Evolutionary conservation across 768 basidiomycete species (phyloP).

Genomic region (Tylopilus cervinicoccineus): DNA sequence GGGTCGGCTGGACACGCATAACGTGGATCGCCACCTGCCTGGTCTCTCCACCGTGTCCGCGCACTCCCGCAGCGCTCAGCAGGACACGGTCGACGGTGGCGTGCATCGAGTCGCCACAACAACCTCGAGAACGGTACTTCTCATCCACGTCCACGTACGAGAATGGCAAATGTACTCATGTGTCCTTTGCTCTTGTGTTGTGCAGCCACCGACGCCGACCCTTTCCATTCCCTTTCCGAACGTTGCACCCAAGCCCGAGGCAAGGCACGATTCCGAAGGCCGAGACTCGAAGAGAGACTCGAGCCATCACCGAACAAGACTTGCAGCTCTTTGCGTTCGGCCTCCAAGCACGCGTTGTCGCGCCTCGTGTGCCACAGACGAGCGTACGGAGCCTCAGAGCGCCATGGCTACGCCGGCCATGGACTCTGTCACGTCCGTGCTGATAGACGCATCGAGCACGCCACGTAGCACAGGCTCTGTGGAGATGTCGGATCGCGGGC

Average conservation of each 20-base stretch:
- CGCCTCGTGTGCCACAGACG: constrained; percentile 11
- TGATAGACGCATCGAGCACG: constrained; percentile 19
- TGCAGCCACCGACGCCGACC: constrained; percentile 21
- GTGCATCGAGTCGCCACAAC: constrained; percentile 22
- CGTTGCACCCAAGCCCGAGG: constrained; percentile 8
- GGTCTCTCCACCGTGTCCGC: not conserved
- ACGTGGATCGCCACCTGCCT: constrained; percentile 1
- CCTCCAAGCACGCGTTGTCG: constrained; percentile 11
- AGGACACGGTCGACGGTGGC: constrained; percentile 16
- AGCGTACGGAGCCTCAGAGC: constrained; percentile 1
- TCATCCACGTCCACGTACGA: constrained; percentile 7
- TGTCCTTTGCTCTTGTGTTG: constrained; percentile 6
- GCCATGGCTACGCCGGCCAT: constrained; percentile 10
- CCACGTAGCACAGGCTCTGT: constrained; percentile 19
- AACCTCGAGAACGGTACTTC: constrained; percentile 31
- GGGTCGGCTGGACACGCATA: constrained; percentile 10
- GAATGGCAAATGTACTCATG: constrained; percentile 21
- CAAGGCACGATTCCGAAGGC: constrained; percentile 12
- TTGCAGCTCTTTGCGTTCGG: constrained; percentile 20
- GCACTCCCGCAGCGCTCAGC: constrained; percentile 11
- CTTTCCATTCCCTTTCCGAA: constrained; percentile 18
- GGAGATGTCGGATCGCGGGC: constrained; percentile 12
- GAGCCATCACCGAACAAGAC: constrained; percentile 15
- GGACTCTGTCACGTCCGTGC: constrained; percentile 20
- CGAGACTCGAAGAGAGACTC: constrained; percentile 12